Evolutionary conservation across 2,329 filamentous ascomycete species (phyloP).

Genomic region (Aspergillus arachidicola): DNA sequence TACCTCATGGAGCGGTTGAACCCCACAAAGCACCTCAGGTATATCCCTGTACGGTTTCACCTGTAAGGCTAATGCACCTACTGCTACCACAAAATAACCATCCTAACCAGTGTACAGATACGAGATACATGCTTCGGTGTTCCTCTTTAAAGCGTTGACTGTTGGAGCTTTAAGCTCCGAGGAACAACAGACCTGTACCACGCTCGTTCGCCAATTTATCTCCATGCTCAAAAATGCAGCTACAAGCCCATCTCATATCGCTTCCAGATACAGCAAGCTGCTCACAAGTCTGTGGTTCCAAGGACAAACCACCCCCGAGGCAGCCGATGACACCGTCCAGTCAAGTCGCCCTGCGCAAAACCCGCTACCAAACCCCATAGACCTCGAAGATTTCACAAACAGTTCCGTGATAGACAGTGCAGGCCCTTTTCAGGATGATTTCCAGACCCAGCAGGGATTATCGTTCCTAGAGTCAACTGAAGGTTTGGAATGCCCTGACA

Average conservation of each 20-base stretch:
- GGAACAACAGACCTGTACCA: conserved; percentile 1
- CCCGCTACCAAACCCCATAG: background rate
- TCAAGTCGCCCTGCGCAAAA: background rate
- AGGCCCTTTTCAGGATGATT: background rate
- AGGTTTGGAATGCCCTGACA: background rate
- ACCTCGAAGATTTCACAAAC: background rate
- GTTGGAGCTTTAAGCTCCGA: conserved; percentile 9
- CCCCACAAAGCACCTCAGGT: conserved; percentile 7
- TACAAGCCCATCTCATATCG: conserved; percentile 13
- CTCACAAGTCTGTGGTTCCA: conserved; percentile 15
- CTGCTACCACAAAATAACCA: background rate
- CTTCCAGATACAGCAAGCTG: conserved; percentile 7
- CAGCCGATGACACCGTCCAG: no score
- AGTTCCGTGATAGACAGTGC: background rate
- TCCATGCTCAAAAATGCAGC: conserved; percentile 10
- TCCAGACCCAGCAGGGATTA: background rate
- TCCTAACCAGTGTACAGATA: conserved; percentile 7
- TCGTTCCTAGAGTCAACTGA: background rate
- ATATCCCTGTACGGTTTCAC: conserved; percentile 17
- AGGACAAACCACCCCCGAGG: background rate
- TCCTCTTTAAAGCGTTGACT: conserved; percentile 16
- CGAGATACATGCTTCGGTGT: conserved; percentile 15
- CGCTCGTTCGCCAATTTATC: conserved; percentile 13
- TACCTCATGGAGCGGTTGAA: conserved; percentile 7
- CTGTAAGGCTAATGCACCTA: background rate